Conservation (phyloP, 768 basidiomycete genomes). For the Royoungia palumana region DNA sequence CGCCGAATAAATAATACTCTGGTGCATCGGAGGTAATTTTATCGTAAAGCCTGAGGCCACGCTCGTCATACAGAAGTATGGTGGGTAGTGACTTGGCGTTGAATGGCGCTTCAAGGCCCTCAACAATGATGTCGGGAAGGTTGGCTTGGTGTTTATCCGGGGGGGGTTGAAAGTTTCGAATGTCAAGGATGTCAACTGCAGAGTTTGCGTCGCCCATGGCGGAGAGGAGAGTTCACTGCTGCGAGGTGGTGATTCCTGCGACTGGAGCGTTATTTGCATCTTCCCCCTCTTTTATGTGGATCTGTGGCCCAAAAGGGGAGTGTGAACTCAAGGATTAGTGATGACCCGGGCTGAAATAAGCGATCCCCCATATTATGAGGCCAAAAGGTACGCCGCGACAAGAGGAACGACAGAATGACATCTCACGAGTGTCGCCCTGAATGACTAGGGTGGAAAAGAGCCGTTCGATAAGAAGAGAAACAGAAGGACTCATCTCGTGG, state of each 20-base stretch:
- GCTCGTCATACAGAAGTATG: slow-evolving; percentile 81
- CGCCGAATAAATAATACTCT: slow-evolving; percentile 88
- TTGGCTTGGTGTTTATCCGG: slow-evolving; percentile 20
- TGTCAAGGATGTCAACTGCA: slow-evolving; percentile 19
- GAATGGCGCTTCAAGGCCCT: slow-evolving; percentile 51
- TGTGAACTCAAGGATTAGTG: no score
- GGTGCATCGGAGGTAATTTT: slow-evolving; percentile 71
- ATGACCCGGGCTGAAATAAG: slow-evolving; percentile 16
- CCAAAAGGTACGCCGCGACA: background rate
- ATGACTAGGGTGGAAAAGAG: no score
- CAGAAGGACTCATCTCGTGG: no score
- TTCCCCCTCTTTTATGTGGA: background rate
- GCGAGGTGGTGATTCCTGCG: background rate
- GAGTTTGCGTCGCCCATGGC: slow-evolving; percentile 22
- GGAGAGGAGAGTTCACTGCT: background rate
- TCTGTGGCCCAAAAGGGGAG: no score
- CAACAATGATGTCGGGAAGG: slow-evolving; percentile 45
- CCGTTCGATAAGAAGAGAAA: no score
- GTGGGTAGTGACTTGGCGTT: slow-evolving; percentile 72
- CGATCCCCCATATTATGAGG: background rate
- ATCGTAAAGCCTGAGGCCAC: slow-evolving; percentile 83
- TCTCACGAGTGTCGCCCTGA: no score
- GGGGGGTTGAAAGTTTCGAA: slow-evolving; percentile 15
- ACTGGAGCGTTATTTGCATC: background rate
- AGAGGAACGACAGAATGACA: no score